Conservation (phyloP, 495 filamentous ascomycete species). For the Podospora bellae-mahoneyi region DNA sequence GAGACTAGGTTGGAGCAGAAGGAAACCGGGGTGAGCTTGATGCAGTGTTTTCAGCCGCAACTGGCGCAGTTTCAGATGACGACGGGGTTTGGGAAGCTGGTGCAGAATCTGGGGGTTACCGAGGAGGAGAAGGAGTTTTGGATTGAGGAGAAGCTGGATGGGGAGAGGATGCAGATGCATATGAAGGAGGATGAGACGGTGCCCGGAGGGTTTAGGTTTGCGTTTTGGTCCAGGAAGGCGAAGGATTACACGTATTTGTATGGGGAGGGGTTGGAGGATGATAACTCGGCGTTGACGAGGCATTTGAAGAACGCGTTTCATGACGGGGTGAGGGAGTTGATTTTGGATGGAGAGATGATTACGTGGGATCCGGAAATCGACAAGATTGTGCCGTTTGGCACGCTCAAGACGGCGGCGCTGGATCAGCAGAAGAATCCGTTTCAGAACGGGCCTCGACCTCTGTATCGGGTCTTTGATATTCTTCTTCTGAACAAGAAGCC, state of each 20-base stretch:
- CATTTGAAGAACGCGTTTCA: slow-evolving; percentile 77
- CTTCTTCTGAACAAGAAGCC: slow-evolving; percentile 78
- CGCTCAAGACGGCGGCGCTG: slow-evolving; percentile 86
- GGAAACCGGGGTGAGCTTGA: slow-evolving; percentile 71
- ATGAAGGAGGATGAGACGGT: slow-evolving; percentile 69
- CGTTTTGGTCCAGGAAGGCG: slow-evolving; percentile 92
- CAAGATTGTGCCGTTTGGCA: slow-evolving; percentile 84
- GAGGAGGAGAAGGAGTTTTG: slow-evolving; percentile 77
- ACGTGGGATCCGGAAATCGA: slow-evolving; percentile 93
- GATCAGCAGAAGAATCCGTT: slow-evolving; percentile 77
- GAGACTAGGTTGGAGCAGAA: slow-evolving; percentile 69
- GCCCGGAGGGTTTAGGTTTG: slow-evolving; percentile 69
- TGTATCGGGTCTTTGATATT: slow-evolving; percentile 86
- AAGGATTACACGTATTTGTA: slow-evolving; percentile 98
- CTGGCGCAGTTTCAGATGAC: slow-evolving; percentile 93
- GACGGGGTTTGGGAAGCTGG: slow-evolving; percentile 72
- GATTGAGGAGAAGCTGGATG: slow-evolving; percentile 98
- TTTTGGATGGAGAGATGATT: slow-evolving; percentile 97
- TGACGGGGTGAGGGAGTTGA: slow-evolving; percentile 72
- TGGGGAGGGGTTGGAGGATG: slow-evolving; percentile 70
- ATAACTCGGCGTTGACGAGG: slow-evolving; percentile 72
- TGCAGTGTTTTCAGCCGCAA: slow-evolving; percentile 97
- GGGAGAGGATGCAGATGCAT: slow-evolving; percentile 95
- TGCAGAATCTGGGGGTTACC: slow-evolving; percentile 64
- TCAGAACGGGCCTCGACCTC: slow-evolving; percentile 65